phyloP scores from a whole-genome alignment of 1,284 basidiomycete species.

The Hemileia vastatrix region DNA sequence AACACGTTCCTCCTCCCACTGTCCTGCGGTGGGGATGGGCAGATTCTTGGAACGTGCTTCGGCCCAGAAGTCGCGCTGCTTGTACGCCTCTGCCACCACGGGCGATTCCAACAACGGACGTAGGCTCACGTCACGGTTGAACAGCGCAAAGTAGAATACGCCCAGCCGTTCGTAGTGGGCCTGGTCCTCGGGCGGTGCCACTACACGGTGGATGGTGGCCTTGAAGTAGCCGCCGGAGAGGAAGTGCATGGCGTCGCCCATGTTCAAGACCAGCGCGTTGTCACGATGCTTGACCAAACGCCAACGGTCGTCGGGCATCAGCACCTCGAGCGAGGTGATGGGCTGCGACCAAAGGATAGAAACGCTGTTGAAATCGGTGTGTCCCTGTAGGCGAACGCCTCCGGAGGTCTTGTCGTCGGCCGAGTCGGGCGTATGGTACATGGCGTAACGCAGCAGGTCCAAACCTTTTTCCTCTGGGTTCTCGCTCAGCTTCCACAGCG shows the following conservation, averaged over 20 bases:
- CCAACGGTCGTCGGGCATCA: constrained; percentile 47
- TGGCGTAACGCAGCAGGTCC: constrained; percentile 47
- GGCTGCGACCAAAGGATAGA: constrained; percentile 47
- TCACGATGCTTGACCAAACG: constrained; percentile 46
- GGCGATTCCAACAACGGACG: constrained; percentile 40
- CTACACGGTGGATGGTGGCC: constrained; percentile 47
- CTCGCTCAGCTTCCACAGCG: constrained; percentile 46
- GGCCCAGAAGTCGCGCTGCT: constrained; percentile 33
- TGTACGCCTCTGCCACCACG: constrained; percentile 35
- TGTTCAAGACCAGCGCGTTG: constrained; percentile 38
- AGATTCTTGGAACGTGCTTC: constrained; percentile 26
- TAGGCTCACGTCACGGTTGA: constrained; percentile 43
- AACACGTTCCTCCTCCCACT: constrained; percentile 39
- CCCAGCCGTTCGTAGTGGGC: constrained; percentile 44
- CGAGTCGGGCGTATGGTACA: constrained; percentile 46
- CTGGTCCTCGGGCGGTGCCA: constrained; percentile 46
- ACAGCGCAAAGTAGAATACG: constrained; percentile 47
- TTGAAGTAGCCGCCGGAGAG: constrained; percentile 42
- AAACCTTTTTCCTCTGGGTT: constrained; percentile 46
- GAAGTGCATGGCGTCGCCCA: constrained; percentile 40
- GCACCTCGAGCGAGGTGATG: constrained; percentile 47
- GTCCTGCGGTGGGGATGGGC: constrained; percentile 35
- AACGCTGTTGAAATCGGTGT: constrained; percentile 47
- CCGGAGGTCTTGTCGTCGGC: constrained; percentile 41
- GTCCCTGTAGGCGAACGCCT: constrained; percentile 47